These are phyloP conservation scores for Xerocomellus chrysenteron DNA, from an alignment of 768 basidiomycete genomes.

Conservation along the genomic window DNA sequence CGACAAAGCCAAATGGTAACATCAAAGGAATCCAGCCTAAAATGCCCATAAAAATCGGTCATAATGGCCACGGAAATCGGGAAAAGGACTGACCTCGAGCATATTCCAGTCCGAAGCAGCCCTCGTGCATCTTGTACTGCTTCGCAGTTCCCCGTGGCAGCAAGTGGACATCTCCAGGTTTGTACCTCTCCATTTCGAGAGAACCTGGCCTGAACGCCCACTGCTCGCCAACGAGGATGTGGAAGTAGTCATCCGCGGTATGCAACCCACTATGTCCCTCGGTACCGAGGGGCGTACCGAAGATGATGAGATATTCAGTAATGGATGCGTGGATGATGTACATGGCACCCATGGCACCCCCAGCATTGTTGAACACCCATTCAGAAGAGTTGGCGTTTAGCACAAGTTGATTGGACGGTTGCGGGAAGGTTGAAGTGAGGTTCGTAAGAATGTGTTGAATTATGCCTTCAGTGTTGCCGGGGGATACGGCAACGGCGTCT, in stretches of 20 bases:
- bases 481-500: conserved; percentile 65
- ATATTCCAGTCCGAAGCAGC: conserved; percentile 94
- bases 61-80: neutral
- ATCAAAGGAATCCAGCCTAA: conserved; percentile 96
- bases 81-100: conserved; percentile 65
- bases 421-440: conserved; percentile 71
- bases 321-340: conserved; percentile 95
- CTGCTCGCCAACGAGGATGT: conserved; percentile 92
- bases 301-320: conserved; percentile 95
- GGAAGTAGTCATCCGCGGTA: conserved; percentile 97
- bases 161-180: conserved; percentile 80
- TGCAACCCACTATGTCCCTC: conserved; percentile 95
- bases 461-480: conserved; percentile 68
- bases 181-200: conserved; percentile 83
- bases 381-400: conserved; percentile 60
- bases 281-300: conserved; percentile 94
- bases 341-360: conserved; percentile 98
- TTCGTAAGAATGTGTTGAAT: conserved; percentile 80
- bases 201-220: conserved; percentile 87
- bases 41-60: neutral
- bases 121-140: conserved; percentile 98
- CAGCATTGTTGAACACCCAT: conserved; percentile 97
- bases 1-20: conserved; percentile 92
- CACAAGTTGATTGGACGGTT: conserved; percentile 50
- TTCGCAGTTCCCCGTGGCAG: conserved; percentile 81